These are phyloP conservation scores for Tolypocladium inflatum DNA, from an alignment of 2,329 filamentous ascomycete species.

Conservation along the genomic window DNA sequence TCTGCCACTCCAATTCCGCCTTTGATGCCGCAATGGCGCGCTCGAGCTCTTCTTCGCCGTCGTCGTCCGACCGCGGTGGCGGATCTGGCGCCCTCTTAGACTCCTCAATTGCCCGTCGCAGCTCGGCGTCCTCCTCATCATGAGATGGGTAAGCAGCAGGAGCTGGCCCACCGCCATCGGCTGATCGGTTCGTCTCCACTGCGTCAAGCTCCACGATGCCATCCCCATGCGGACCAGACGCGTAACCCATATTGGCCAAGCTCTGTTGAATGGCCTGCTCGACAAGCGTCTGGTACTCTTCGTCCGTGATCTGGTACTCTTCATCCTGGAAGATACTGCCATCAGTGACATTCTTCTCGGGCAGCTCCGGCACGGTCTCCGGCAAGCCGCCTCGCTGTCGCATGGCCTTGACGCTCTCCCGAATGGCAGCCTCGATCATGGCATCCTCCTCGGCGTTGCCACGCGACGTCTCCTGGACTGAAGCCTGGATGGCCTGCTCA, in stretches of 20 bases:
- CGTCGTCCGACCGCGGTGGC: constrained; percentile 17
- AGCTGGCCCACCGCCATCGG: background rate
- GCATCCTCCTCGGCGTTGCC: constrained; percentile 63
- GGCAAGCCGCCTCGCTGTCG: constrained; percentile 17
- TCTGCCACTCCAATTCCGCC: constrained; percentile 30
- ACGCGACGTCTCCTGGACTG: constrained; percentile 59
- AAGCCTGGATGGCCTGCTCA: constrained; percentile 61
- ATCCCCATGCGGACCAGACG: constrained; percentile 8
- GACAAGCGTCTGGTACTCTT: constrained; percentile 47
- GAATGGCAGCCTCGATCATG: constrained; percentile 62
- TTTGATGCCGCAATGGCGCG: constrained; percentile 36
- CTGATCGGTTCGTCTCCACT: background rate
- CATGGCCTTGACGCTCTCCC: constrained; percentile 57
- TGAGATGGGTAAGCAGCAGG: background rate
- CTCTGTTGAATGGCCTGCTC: constrained; percentile 48
- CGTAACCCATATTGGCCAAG: constrained; percentile 17
- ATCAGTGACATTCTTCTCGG: constrained; percentile 15
- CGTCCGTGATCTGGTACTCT: constrained; percentile 40
- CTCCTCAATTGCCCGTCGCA: constrained; percentile 30
- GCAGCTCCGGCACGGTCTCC: constrained; percentile 11
- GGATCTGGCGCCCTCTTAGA: constrained; percentile 20
- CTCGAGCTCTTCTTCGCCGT: constrained; percentile 34
- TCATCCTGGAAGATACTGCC: constrained; percentile 25
- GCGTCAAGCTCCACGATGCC: constrained; percentile 9
- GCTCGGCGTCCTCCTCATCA: constrained; percentile 23